Evolutionary conservation across 2,329 filamentous ascomycete species (phyloP), one percentile per base, ranked within the genome.

Genomic region (Septoria linicola): DNA sequence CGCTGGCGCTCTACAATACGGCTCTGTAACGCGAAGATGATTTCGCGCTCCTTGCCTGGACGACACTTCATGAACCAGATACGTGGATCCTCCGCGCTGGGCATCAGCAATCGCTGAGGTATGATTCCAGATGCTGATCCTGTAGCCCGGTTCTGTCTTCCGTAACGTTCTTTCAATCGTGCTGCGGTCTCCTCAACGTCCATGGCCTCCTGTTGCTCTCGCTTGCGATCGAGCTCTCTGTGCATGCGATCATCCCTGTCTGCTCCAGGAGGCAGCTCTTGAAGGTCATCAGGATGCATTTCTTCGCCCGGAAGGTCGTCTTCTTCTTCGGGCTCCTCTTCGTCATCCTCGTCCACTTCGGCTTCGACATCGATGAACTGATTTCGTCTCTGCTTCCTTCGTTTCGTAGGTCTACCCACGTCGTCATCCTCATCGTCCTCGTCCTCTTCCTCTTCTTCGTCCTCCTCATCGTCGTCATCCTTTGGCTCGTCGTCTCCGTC

Each of bases 301-400:
- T 95, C 88, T 51, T 89, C 89, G 51, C 79, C 89, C 62, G 90
- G 85, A 53, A 88, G 83, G 48, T 95, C 90, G 62, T 95, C 89
- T 62, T 96, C 92, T 44, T 95, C 89, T 59, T 95, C 89, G 55
- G 88, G 88, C 60, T 81, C 85, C 60, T 89, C 88, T 63, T 96
- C 90, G 63, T 95, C 90, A 58, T 95, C 84, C 53, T 88, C 93
- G 66, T 97, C 93, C 62, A 99, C 93, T 73, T 96, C 93, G 69
- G 93, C 93, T 78, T 99, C 93, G 66, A 92, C 89, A 83, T 99
- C 93, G 73, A 99, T 84, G 82, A 96, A 96, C 65, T 87, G 85
- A 63, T 89, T 88, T 58, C 89, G 83, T 59, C 81, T 80, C 68
- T 82, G 83, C 69, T 84, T 85, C 66, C 79, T 73, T 51, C 91